These are phyloP conservation scores for Calocybe gangraenosa DNA, from an alignment of 768 basidiomycete genomes.

Conservation along the genomic window DNA sequence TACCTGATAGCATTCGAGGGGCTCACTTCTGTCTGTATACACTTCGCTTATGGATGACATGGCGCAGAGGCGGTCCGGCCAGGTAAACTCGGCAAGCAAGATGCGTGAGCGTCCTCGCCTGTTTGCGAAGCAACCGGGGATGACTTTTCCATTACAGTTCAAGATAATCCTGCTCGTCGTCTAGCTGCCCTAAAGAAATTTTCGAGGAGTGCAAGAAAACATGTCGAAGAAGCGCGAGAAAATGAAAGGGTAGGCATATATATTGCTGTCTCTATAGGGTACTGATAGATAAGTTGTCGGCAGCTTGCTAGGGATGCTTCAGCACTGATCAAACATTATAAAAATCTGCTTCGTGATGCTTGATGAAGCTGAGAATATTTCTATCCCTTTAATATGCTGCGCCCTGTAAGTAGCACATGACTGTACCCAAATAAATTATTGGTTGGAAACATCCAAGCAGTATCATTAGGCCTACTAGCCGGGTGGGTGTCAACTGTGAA, in stretches of 20 bases:
- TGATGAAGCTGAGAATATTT: constrained; percentile 4
- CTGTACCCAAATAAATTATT: too few relatives aligned
- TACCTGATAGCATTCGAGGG: constrained; percentile 17
- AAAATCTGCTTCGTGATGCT: constrained; percentile 24
- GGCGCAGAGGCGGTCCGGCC: constrained; percentile 27
- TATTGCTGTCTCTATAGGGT: neutral
- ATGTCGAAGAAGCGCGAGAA: constrained; percentile 29
- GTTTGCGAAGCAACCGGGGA: neutral
- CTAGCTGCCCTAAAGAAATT: constrained; percentile 24
- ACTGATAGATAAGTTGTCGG: neutral
- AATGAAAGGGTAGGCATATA: constrained; percentile 30
- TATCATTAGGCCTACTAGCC: constrained; percentile 18
- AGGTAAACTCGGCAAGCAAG: constrained; percentile 31
- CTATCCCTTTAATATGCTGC: too few relatives aligned
- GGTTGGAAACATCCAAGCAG: neutral
- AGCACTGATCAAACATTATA: constrained; percentile 30
- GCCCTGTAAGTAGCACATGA: too few relatives aligned
- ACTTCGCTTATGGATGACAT: constrained; percentile 27
- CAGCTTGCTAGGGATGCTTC: constrained; percentile 33
- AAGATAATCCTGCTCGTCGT: constrained; percentile 21
- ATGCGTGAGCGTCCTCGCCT: constrained; percentile 27
- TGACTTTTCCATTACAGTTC: constrained; percentile 20
- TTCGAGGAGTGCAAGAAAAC: constrained; percentile 28
- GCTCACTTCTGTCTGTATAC: constrained; percentile 22
- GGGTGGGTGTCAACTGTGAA: constrained; percentile 1